Percentiles rank a stretch among this genome's conserved stretches.
These are phyloP conservation scores for Arabidopsis hybrid DNA, from an alignment of 441 rosid species.

Conservation along the genomic window DNA sequence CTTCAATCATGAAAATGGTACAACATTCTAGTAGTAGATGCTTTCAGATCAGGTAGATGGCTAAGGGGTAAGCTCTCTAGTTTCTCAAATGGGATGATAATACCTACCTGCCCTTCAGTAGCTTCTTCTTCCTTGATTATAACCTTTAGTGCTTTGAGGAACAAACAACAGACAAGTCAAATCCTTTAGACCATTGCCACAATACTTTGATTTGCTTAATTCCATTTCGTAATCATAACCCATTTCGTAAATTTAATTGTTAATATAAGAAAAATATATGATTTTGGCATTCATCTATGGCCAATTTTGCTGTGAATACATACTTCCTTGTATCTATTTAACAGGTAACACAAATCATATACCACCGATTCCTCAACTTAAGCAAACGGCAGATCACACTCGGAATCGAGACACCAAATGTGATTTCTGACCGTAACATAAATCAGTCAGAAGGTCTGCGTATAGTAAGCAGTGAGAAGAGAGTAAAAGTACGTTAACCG, in stretches of 20 bases:
- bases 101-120: too few relatives aligned
- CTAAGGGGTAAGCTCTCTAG: too few relatives aligned
- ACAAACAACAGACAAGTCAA: not conserved
- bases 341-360: slow-evolving; percentile 2
- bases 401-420: slow-evolving; percentile 31
- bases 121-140: too few relatives aligned
- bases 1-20: too few relatives aligned
- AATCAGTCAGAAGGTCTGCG: slow-evolving; percentile 51
- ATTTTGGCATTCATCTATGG: not conserved
- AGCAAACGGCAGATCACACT: slow-evolving; percentile 11
- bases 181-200: not conserved
- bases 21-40: too few relatives aligned
- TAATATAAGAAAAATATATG: not conserved
- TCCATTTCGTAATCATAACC: not conserved
- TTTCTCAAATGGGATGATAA: too few relatives aligned
- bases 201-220: too few relatives aligned
- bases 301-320: slow-evolving; percentile 3
- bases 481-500: slow-evolving; percentile 48
- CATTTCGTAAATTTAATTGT: not conserved
- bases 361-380: not conserved
- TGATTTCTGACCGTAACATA: slow-evolving; percentile 57
- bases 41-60: too few relatives aligned
- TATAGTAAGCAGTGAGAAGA: slow-evolving; percentile 69
- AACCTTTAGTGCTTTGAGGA: not conserved
- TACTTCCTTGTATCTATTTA: slow-evolving; percentile 5